Percentiles rank a stretch among this genome's conserved stretches.
Evolutionary conservation across 1,284 basidiomycete species (phyloP).

Genomic region (Boletellus sp.): DNA sequence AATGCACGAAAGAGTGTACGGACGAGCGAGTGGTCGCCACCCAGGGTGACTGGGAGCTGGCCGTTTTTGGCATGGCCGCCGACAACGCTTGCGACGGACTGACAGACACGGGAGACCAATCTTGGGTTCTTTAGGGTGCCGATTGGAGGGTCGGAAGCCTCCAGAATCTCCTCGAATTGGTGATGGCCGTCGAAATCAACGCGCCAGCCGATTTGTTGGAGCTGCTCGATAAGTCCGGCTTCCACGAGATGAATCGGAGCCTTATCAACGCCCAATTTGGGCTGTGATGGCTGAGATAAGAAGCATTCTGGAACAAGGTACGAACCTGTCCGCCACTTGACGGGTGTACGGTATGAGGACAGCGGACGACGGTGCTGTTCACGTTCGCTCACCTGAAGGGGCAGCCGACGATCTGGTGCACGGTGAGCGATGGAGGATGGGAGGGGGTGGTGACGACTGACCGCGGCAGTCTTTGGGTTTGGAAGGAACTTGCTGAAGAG

Average conservation of each 20-base stretch:
- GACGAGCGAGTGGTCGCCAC: conserved; percentile 93
- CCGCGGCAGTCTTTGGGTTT: conserved; percentile 57
- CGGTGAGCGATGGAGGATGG: background rate
- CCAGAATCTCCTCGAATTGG: conserved; percentile 79
- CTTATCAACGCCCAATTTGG: conserved; percentile 83
- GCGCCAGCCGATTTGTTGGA: conserved; percentile 81
- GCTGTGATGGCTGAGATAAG: conserved; percentile 35
- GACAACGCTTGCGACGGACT: conserved; percentile 78
- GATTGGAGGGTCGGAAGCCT: conserved; percentile 71
- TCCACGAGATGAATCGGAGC: conserved; percentile 86
- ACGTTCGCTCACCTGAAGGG: conserved; percentile 58
- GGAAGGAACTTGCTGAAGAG: conserved; percentile 49
- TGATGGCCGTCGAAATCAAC: conserved; percentile 89
- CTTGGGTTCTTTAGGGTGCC: conserved; percentile 88
- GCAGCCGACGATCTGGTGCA: conserved; percentile 63
- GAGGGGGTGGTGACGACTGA: conserved; percentile 20
- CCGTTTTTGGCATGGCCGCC: conserved; percentile 74
- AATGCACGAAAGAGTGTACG: conserved; percentile 28
- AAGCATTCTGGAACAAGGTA: conserved; percentile 2
- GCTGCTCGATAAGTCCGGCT: conserved; percentile 78
- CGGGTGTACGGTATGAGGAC: conserved; percentile 20
- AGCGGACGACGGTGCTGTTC: background rate
- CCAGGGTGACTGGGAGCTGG: conserved; percentile 87
- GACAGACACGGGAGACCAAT: conserved; percentile 79
- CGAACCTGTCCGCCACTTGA: conserved; percentile 55